Conservation (phyloP, 208 protist species). For the Leishmania tarentolae region DNA sequence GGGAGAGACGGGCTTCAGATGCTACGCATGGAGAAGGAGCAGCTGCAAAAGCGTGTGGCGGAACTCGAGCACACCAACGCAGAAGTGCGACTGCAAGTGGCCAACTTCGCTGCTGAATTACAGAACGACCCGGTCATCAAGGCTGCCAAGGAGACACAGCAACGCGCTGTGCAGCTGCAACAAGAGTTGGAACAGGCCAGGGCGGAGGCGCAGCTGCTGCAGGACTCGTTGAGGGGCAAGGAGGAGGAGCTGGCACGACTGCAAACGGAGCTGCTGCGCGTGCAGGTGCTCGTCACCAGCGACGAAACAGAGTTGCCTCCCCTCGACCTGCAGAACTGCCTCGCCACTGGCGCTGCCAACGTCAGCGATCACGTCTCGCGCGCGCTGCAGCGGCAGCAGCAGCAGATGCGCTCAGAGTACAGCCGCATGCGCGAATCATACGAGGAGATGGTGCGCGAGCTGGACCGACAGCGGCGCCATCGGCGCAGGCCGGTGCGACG, state of each 20-base stretch:
- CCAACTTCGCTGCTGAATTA: slow-evolving; percentile 86
- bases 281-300: slow-evolving; percentile 37
- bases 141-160: slow-evolving; percentile 75
- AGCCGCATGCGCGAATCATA: slow-evolving; percentile 51
- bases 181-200: slow-evolving; percentile 52
- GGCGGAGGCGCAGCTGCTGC: slow-evolving; percentile 48
- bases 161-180: slow-evolving; percentile 61
- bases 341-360: background rate
- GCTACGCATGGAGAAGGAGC: slow-evolving; percentile 72
- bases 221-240: slow-evolving; percentile 55
- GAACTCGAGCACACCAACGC: slow-evolving; percentile 84
- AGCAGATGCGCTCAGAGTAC: slow-evolving; percentile 47
- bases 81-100: slow-evolving; percentile 77
- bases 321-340: slow-evolving; percentile 1
- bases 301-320: slow-evolving; percentile 6
- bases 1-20: slow-evolving; percentile 42
- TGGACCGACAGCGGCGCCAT: slow-evolving; percentile 32
- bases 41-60: slow-evolving; percentile 62
- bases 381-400: slow-evolving; percentile 32
- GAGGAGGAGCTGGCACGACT: slow-evolving; percentile 75
- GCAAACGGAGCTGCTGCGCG: slow-evolving; percentile 73
- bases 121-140: slow-evolving; percentile 84
- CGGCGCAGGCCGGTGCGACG: slow-evolving; percentile 9
- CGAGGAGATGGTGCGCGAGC: slow-evolving; percentile 47
- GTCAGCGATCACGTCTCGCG: slow-evolving; percentile 32